Evolutionary conservation across 2,329 filamentous ascomycete species (phyloP).

Genomic region (Trichoderma polysporum): DNA sequence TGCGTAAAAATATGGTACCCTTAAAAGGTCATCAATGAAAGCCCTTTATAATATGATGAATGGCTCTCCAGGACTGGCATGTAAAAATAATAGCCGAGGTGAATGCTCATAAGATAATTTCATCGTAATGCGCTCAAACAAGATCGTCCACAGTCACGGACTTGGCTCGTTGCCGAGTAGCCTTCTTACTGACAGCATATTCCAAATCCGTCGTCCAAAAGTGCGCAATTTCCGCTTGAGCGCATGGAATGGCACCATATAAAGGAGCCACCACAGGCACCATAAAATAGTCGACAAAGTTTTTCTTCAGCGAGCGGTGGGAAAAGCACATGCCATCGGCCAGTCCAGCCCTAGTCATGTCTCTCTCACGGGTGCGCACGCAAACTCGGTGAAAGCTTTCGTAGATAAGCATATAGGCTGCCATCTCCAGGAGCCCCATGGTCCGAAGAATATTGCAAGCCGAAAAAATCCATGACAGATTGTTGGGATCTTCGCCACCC

Average conservation of each 20-base stretch:
- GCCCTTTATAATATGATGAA: background rate
- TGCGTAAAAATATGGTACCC: no score
- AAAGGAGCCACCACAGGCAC: constrained; percentile 67
- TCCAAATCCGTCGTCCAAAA: constrained; percentile 69
- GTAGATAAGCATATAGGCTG: constrained; percentile 64
- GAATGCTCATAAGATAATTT: background rate
- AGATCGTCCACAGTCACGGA: constrained; percentile 45
- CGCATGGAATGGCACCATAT: constrained; percentile 65
- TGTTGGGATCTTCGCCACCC: constrained; percentile 49
- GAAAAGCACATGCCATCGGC: constrained; percentile 66
- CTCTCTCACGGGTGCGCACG: constrained; percentile 58
- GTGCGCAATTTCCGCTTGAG: constrained; percentile 67
- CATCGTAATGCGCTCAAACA: constrained; percentile 32
- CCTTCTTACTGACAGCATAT: constrained; percentile 72
- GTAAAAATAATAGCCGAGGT: background rate
- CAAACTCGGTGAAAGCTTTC: constrained; percentile 65
- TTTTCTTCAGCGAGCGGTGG: constrained; percentile 53
- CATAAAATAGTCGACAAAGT: constrained; percentile 61
- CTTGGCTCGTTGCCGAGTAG: constrained; percentile 44
- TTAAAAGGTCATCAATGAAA: no score
- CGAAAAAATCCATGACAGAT: constrained; percentile 59
- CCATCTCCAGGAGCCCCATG: constrained; percentile 61
- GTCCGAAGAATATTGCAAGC: constrained; percentile 61
- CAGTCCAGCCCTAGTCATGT: constrained; percentile 66
- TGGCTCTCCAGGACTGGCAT: background rate